phyloP scores from a whole-genome alignment of 352 stramenopile species.

The Albugo laibachii region DNA sequence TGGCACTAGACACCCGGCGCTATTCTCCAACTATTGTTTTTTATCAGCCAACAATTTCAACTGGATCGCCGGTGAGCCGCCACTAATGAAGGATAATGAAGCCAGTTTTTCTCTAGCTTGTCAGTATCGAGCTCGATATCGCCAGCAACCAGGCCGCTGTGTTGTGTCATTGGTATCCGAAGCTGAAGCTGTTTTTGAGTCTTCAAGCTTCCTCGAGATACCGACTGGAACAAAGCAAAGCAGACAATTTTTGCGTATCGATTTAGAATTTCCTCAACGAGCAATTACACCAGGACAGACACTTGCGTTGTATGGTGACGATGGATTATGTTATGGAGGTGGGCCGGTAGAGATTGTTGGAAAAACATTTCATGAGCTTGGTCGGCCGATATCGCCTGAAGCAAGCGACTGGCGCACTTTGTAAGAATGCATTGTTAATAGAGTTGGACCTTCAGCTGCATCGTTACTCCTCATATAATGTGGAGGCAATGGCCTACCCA shows the following conservation, averaged over 20 bases:
- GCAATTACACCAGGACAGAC: slow-evolving; percentile 70
- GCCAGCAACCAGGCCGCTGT: slow-evolving; percentile 42
- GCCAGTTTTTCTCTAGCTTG: slow-evolving; percentile 27
- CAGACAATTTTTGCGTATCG: slow-evolving; percentile 30
- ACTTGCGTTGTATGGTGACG: slow-evolving; percentile 64
- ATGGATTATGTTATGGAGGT: slow-evolving; percentile 64
- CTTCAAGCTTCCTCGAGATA: slow-evolving; percentile 28
- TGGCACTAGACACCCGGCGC: slow-evolving; percentile 77
- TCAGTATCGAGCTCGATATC: slow-evolving; percentile 66
- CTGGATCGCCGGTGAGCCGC: slow-evolving; percentile 65
- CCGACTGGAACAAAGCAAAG: background rate
- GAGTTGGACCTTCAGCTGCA: too few species aligned
- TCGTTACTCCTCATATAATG: too few species aligned
- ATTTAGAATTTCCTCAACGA: slow-evolving; percentile 67
- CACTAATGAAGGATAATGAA: slow-evolving; percentile 13
- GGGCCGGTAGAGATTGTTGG: slow-evolving; percentile 42
- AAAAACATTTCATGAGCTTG: slow-evolving; percentile 43
- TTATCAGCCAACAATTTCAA: slow-evolving; percentile 63
- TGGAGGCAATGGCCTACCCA: too few species aligned
- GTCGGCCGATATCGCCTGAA: too few species aligned
- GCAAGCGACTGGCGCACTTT: too few species aligned
- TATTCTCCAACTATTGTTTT: slow-evolving; percentile 79
- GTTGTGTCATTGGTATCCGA: slow-evolving; percentile 34
- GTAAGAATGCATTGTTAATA: too few species aligned
- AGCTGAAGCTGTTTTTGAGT: slow-evolving; percentile 8